phyloP scores from a whole-genome alignment of 371 early-diverging fungal species.

The Nosema bombycis region DNA sequence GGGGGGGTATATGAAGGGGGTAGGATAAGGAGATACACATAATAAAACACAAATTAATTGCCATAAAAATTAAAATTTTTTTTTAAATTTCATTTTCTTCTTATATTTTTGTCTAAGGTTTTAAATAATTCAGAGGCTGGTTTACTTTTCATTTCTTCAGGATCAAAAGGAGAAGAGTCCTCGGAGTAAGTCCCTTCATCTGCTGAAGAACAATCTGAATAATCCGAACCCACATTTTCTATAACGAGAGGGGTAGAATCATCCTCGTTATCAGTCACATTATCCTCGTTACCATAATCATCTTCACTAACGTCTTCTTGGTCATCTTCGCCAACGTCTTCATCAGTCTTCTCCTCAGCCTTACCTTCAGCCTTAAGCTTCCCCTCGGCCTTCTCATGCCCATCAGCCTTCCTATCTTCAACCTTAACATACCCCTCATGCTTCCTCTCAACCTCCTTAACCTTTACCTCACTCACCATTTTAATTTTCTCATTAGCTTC shows the following conservation, averaged over 20 bases:
- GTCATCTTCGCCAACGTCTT: constrained; percentile 48
- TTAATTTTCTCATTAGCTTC: constrained; percentile 34
- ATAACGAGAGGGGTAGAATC: background rate
- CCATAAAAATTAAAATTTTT: too few species aligned
- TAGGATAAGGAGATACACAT: too few species aligned
- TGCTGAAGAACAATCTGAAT: background rate
- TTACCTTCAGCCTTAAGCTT: background rate
- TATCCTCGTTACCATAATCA: constrained; percentile 14
- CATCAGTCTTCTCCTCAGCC: constrained; percentile 31
- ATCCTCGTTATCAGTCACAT: background rate
- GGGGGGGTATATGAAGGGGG: too few species aligned
- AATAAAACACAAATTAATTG: too few species aligned
- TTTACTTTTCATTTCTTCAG: constrained; percentile 4
- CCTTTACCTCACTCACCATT: constrained; percentile 3
- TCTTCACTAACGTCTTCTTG: constrained; percentile 27
- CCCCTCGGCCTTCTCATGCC: background rate
- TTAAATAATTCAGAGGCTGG: constrained; percentile 24
- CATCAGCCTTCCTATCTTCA: background rate
- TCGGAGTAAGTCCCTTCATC: constrained; percentile 17
- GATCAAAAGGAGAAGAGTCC: background rate
- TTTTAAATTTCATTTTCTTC: too few species aligned
- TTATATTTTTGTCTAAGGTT: constrained; percentile 9
- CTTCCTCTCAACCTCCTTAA: background rate
- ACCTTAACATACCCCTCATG: constrained; percentile 16
- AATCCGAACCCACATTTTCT: constrained; percentile 1